Evolutionary conservation across 768 basidiomycete species (phyloP).

Genomic region (Peribolospora kevripleyi): DNA sequence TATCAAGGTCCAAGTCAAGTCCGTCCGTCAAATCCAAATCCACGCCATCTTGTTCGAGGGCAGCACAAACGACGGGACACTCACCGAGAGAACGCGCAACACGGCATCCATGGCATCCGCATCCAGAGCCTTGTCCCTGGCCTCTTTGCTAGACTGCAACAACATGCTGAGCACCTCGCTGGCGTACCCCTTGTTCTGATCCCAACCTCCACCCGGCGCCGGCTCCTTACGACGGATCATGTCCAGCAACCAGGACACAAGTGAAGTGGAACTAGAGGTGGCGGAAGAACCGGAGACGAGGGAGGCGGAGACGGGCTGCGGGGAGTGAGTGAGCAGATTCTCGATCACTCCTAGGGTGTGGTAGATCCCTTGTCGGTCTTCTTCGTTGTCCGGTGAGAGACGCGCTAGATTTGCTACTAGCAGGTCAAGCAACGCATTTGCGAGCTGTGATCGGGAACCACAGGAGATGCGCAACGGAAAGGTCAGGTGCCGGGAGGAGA

Average conservation of each 20-base stretch:
- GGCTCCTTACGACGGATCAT: constrained; percentile 26
- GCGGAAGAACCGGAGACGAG: constrained; percentile 40
- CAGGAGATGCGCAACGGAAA: too few species aligned
- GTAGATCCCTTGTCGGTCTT: constrained; percentile 75
- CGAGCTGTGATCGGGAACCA: constrained; percentile 29
- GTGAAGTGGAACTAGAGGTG: constrained; percentile 38
- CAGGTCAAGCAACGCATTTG: constrained; percentile 60
- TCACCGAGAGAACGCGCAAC: constrained; percentile 55
- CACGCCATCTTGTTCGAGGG: background rate
- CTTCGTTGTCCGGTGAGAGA: constrained; percentile 72
- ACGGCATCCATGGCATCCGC: constrained; percentile 31
- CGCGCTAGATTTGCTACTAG: constrained; percentile 70
- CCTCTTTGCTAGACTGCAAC: constrained; percentile 31
- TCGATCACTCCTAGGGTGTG: constrained; percentile 88
- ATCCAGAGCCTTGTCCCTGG: constrained; percentile 37
- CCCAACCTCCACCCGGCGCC: constrained; percentile 24
- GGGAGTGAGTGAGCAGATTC: constrained; percentile 67
- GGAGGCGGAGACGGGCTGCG: constrained; percentile 42
- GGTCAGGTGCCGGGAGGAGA: too few species aligned
- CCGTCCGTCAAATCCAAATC: constrained; percentile 5
- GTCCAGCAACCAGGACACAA: constrained; percentile 54
- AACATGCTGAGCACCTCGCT: constrained; percentile 83
- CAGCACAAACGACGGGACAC: constrained; percentile 21
- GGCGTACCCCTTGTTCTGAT: constrained; percentile 80
- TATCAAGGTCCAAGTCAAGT: background rate